Conservation (phyloP, 306 rosid genomes). For the Castanea sativa region DNA sequence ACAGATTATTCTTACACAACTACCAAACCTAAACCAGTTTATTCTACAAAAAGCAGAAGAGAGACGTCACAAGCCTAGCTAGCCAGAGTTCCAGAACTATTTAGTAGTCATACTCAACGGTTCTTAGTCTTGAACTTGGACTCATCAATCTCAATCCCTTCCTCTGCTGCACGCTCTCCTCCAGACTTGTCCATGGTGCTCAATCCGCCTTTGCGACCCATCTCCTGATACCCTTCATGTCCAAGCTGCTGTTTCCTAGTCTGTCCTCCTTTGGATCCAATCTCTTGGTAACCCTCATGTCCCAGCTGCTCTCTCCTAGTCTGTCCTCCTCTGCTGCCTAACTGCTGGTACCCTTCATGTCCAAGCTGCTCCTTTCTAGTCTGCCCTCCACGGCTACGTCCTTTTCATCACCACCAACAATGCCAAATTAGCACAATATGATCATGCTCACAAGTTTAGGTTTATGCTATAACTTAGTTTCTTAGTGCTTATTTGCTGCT, state of each 20-base stretch:
- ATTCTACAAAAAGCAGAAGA: no score
- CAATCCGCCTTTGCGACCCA: constrained; percentile 48
- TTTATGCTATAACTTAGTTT: no score
- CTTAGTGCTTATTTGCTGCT: no score
- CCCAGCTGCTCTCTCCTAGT: constrained; percentile 69
- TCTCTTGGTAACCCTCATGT: constrained; percentile 53
- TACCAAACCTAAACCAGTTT: background rate
- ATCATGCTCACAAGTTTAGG: no score
- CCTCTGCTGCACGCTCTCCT: constrained; percentile 33
- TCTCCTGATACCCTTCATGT: constrained; percentile 36
- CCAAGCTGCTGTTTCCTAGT: constrained; percentile 28
- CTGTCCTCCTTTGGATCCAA: constrained; percentile 29
- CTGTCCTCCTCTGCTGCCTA: constrained; percentile 55
- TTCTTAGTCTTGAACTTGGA: constrained; percentile 30
- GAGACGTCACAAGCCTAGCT: background rate
- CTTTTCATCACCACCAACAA: constrained; percentile 22
- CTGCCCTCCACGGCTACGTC: constrained; percentile 68
- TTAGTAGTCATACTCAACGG: background rate
- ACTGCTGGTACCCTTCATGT: constrained; percentile 45
- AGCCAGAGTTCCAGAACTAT: background rate
- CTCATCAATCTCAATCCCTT: constrained; percentile 40
- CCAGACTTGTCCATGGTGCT: constrained; percentile 40
- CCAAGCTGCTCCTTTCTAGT: constrained; percentile 67
- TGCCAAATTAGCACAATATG: background rate
- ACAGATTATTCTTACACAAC: background rate